Base-by-base conservation (phyloP, 768 basidiomycete species). In the Porphyrellus cyaneotinctus region DNA sequence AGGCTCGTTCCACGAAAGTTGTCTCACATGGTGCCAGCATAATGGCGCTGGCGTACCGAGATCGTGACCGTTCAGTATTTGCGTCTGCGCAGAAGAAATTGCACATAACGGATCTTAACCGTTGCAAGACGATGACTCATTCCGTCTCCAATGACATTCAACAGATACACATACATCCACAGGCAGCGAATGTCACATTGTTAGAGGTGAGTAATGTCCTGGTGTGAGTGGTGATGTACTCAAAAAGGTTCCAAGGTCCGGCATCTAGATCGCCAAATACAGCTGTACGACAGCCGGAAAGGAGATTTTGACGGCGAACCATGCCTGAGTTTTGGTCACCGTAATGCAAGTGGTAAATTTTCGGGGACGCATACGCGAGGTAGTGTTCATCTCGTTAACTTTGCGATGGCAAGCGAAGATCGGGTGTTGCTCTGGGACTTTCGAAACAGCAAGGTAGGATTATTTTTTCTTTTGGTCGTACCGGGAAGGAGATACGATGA, bases 361-460 rank as follows among this genome's bases (percentile, higher is more conserved):
- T 46, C 63, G 31, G 54, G 57, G 30, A 60, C 65, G 30, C 70
- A 68, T 51, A 67, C 65, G 36, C 70, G 73, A 49, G 78, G 80
- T 55, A 75, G 69, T 59, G 71, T 64, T 43, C 62, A 63, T 59
- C 66, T 66, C 51, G 70, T 66, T 47, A 69, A 75, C 52, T 81
- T 79, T 63, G 74, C 71, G 33, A 75, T 73, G 51, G 76, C 77
- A 17, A 77, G 70, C 60, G 65, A 67, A 31, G 79, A 81, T 56
- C 75, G 76, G 17, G 70, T 79, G 26, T 60, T 72, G 13, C 58
- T 78, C 26, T 80, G 79, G 77, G 81, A 82, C 60, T 77, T 72
- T 64, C 72, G 80, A 28, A 77, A 78, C 46, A 57, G 53, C 14
- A 74, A 75, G 72, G 79, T 76, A 70, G 49, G 68, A 53, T 44